These are phyloP conservation scores for Aspergillus ellipticus DNA, from an alignment of 495 filamentous ascomycete genomes.

Conservation along the genomic window DNA sequence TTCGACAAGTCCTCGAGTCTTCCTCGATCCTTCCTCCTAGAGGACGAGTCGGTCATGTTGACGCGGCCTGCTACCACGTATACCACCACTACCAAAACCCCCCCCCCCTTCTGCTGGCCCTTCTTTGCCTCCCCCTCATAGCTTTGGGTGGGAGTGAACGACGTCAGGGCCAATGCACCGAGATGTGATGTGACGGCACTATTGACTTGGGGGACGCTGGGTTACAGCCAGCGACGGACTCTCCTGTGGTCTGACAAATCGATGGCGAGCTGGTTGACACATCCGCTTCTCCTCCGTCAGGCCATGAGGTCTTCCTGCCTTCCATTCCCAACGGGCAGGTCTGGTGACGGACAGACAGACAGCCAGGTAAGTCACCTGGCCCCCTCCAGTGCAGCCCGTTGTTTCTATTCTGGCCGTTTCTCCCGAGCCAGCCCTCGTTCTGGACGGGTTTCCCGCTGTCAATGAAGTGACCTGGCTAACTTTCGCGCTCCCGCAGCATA, in stretches of 20 bases:
- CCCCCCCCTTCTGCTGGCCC: not conserved
- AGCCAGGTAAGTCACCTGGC: not conserved
- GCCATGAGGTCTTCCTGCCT: not conserved
- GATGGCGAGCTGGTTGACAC: not conserved
- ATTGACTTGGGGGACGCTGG: constrained; percentile 1
- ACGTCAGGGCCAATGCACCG: constrained; percentile 3
- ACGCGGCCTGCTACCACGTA: not conserved
- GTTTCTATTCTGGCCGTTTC: not conserved
- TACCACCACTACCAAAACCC: not conserved
- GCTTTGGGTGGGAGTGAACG: not conserved
- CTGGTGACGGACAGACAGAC: not conserved
- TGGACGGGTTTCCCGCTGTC: not conserved
- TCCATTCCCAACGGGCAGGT: not conserved
- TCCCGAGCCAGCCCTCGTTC: constrained; percentile 2
- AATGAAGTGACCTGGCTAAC: constrained; percentile 1
- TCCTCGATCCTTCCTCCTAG: too few relatives aligned
- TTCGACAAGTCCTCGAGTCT: too few relatives aligned
- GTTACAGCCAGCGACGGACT: not conserved
- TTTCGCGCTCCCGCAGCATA: not conserved
- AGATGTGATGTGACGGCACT: constrained; percentile 14
- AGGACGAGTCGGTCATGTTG: too few relatives aligned
- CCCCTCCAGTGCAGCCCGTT: not conserved
- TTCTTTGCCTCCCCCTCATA: too few relatives aligned
- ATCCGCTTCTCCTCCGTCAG: not conserved
- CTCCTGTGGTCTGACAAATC: constrained; percentile 8